Evolutionary conservation across 2,329 filamentous ascomycete species (phyloP), one percentile per base, ranked within the genome.

Genomic region (Exophiala phaeomuriformis): DNA sequence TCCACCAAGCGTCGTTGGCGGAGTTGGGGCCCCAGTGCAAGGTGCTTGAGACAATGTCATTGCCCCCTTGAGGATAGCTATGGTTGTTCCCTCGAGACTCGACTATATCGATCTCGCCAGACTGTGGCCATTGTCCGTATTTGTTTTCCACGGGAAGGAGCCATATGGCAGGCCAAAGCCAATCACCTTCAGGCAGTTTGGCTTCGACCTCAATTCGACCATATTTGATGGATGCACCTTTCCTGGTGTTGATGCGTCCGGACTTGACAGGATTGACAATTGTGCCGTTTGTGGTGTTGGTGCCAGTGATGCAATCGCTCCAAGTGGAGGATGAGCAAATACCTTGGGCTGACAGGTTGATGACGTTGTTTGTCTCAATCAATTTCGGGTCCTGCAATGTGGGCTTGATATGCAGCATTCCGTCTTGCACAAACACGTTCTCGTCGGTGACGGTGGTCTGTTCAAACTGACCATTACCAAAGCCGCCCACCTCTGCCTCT

Each of bases 161-260:
- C 86, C 87, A 90, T 64, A 94, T 91, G 27, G 87, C 87, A 1
- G 88, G 88, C 88, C 88, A 93, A 5, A 94, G 77, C 88, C 88
- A 94, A 71, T 93, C 88, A 50, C 88, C 88, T 47, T 75, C 69
- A 4, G 88, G 87, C 28, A 93, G 72, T 69, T 84, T 85, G 32
- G 88, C 88, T 2, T 78, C 82, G 4, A 94, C 87, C 67, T 94
- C 86, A 48, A 94, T 78, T 39, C 86, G 85, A 46, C 88, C 88
- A 66, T 88, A 94, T 69, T 83, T 88, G 74, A 94, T 87, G 9
- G 72, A 77, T 4, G 81, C 82, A 10, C 84, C 80, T 41, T 79
- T 80, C 65, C 80, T 85, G 52, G 86, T 90, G 71, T 84, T 85
- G 71, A 94, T 82, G 55, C 88, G 85, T 5, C 83, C 88, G 1